These are phyloP conservation scores for Schizochytrium sp. DNA, from an alignment of 108 stramenopile species.

Conservation along the genomic window DNA sequence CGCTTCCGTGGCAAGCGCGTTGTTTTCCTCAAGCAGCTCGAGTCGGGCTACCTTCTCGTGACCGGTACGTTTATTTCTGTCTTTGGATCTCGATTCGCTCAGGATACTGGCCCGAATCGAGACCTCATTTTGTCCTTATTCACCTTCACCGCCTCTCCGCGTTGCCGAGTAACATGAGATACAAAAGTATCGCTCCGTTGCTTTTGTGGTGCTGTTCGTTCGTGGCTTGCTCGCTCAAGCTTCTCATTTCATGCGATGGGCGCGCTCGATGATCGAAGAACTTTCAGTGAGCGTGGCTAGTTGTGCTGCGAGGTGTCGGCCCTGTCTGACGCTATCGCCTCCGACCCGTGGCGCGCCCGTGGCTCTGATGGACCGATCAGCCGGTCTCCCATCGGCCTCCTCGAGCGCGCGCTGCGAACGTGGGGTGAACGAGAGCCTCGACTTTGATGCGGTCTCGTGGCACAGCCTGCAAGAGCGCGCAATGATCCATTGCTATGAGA, in stretches of 20 bases:
- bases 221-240: no score
- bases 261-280: neutral
- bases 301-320: neutral
- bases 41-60: conserved; percentile 90
- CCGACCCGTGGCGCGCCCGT: neutral
- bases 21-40: conserved; percentile 88
- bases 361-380: neutral
- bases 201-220: no score
- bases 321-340: neutral
- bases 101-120: no score
- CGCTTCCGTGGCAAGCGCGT: conserved; percentile 98
- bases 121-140: no score
- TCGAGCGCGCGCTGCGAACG: no score
- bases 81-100: no score
- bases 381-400: no score
- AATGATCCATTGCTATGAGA: conserved; percentile 31
- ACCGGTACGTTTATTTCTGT: conserved; percentile 45
- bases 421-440: no score
- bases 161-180: no score
- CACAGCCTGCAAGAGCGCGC: neutral
- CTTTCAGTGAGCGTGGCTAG: neutral
- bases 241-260: no score
- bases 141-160: no score
- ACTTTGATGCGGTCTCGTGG: neutral
- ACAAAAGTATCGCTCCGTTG: no score